Evolutionary conservation across 495 filamentous ascomycete species (phyloP).

Genomic region (Thermothielavioides terrestris): DNA sequence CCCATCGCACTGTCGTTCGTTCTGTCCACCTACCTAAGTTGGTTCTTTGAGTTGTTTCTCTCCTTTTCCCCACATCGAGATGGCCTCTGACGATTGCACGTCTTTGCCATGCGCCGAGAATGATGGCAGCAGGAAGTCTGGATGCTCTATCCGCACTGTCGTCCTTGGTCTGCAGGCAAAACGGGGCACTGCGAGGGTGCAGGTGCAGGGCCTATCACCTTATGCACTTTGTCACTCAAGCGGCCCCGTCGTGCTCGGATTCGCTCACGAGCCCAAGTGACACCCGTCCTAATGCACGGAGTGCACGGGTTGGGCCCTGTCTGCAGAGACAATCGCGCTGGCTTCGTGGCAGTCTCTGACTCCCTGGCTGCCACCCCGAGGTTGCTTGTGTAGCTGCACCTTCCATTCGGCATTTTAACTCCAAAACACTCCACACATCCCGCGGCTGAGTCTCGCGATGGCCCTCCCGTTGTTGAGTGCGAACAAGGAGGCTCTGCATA

Average conservation of each 20-base stretch:
- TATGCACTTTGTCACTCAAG: not conserved
- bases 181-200: no score
- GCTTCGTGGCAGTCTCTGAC: constrained; percentile 45
- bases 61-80: no score
- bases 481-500: no score
- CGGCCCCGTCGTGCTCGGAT: constrained; percentile 8
- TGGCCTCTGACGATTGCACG: no score
- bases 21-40: no score
- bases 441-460: not conserved
- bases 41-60: no score
- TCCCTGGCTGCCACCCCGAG: constrained; percentile 15
- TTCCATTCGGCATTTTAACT: constrained; percentile 12
- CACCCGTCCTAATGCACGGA: constrained; percentile 20
- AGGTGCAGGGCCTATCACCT: not conserved
- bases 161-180: no score
- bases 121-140: no score
- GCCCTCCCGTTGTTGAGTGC: not conserved
- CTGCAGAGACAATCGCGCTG: constrained; percentile 11
- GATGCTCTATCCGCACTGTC: no score
- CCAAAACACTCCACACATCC: not conserved
- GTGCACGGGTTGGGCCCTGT: constrained; percentile 16
- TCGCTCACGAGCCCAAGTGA: not conserved
- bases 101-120: no score
- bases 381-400: constrained; percentile 17
- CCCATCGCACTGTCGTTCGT: no score